Evolutionary conservation across 2,329 filamentous ascomycete genomes (phyloP), one percentile per base, ranked within the genome.

Genomic region (Colletotrichum sidae): DNA sequence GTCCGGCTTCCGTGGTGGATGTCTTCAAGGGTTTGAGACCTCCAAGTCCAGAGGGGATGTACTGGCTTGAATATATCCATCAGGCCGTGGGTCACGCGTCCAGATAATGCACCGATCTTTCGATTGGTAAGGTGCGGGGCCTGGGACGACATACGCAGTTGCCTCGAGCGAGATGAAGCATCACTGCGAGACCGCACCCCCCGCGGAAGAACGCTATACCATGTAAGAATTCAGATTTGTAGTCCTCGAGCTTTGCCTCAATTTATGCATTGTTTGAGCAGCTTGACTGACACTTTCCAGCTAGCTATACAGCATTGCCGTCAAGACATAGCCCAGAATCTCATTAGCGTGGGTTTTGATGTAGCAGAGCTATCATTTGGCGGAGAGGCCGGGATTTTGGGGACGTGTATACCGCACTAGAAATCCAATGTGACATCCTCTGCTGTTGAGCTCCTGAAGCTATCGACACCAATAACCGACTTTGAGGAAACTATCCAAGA

Each of bases 81-180:
- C 2, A 34, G 38, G 46, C 17, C 39, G 2, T 67, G 55, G 53
- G 51, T 35, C 10, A n/a, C 33, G 2, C 38, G 54, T 2, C 17
- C n/a, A 0, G 0, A 1, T 2, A 6, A 6, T 5, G 8, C 46
- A 2, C 13, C 13, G 2, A 55, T 55, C 3, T 60, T 60, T 13
- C 0, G 0, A 0, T 38, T 11, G 3, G 12, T 15, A 0, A 0
- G 1, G 4, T 0, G 1, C 0, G 38, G 34, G 4, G 11, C 12
- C 1, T 17, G 25, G 59, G 1, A 1, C 2, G 33, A n/a, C 3
- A 11, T 44, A 7, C 7, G 17, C 38, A 0, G 1, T 15, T 6
- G 44, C 13, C 0, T 38, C 56, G 1, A 15, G 12, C 3, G 12
- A 35, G 6, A 12, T 6, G 7, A 38, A 6, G 39, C 59, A 4